A percentile compares a stretch with the other conserved stretches of the same genome.
Evolutionary conservation across 2,329 filamentous ascomycete species (phyloP).

Genomic region (Furcasterigmium sp.): DNA sequence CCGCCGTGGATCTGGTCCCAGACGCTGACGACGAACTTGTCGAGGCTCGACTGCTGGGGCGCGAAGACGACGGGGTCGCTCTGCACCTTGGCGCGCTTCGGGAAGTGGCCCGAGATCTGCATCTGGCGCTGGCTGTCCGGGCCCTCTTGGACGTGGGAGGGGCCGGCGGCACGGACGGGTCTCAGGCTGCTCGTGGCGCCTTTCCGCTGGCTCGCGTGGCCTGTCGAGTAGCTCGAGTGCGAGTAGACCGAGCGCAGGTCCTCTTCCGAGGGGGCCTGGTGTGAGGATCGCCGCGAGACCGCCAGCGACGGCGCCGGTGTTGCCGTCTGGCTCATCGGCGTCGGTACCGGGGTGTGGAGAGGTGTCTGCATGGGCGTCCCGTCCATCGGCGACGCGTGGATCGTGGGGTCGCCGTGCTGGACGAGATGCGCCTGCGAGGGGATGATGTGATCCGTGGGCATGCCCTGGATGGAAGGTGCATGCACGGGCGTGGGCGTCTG

Average conservation of each 20-base stretch:
- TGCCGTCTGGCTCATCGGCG: neutral
- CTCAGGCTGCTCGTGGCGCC: conserved; percentile 2
- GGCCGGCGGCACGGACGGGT: conserved; percentile 1
- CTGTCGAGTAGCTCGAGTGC: neutral
- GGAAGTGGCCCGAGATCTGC: conserved; percentile 13
- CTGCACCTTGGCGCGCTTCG: conserved; percentile 12
- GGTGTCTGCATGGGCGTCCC: neutral
- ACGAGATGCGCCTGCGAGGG: neutral
- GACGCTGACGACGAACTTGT: conserved; percentile 24
- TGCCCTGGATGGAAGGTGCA: neutral
- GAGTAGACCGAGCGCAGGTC: neutral
- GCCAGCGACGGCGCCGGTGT: neutral
- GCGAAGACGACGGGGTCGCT: conserved; percentile 6
- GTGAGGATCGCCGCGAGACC: no score
- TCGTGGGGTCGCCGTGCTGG: neutral
- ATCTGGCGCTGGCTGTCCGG: conserved; percentile 10
- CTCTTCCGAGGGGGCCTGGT: neutral
- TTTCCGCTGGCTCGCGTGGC: neutral
- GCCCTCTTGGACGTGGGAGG: conserved; percentile 5
- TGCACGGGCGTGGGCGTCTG: neutral
- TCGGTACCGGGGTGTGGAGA: neutral
- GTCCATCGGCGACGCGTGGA: neutral
- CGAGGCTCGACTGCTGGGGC: conserved; percentile 14
- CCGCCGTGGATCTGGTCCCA: conserved; percentile 27
- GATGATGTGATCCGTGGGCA: neutral